A percentile compares a stretch with the other conserved stretches of the same genome.
Conservation (phyloP, 2,329 filamentous ascomycete genomes). For the Paramyrothecium sp. region DNA sequence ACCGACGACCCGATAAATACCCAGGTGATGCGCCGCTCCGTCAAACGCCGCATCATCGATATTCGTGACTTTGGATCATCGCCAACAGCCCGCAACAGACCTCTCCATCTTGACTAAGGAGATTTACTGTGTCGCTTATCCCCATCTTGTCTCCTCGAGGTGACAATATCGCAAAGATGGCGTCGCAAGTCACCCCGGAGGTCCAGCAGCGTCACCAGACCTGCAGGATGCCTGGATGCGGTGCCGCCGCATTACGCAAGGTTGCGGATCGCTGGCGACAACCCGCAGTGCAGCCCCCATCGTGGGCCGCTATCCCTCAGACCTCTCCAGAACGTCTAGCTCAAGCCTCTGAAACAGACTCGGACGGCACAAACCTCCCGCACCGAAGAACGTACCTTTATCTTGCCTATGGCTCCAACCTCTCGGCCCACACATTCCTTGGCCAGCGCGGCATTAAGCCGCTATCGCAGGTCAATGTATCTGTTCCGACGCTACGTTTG, state of each 20-base stretch:
- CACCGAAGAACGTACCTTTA: constrained; percentile 63
- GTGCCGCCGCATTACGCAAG: constrained; percentile 21
- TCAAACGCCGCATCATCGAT: not conserved
- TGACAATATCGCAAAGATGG: not conserved
- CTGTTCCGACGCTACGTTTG: constrained; percentile 73
- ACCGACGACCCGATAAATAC: not conserved
- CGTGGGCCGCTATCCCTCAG: constrained; percentile 27
- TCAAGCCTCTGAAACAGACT: constrained; percentile 22
- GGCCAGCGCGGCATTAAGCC: constrained; percentile 77
- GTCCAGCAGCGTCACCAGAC: not conserved
- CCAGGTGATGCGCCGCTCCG: not conserved
- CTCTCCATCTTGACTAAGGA: too few relatives aligned
- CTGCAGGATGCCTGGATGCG: constrained; percentile 1
- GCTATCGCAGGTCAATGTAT: constrained; percentile 76
- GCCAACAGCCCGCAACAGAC: too few relatives aligned
- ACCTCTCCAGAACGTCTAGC: constrained; percentile 27
- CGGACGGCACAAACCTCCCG: constrained; percentile 16
- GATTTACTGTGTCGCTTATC: too few relatives aligned
- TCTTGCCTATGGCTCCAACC: constrained; percentile 90
- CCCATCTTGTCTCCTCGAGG: not conserved
- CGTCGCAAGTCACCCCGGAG: not conserved
- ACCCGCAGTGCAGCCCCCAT: constrained; percentile 20
- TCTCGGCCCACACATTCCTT: constrained; percentile 76
- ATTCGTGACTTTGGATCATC: not conserved
- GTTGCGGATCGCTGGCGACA: constrained; percentile 14